Percentiles rank a stretch among this genome's conserved stretches.
Conservation (phyloP, 2,329 filamentous ascomycete species). For the Pyricularia sp. region DNA sequence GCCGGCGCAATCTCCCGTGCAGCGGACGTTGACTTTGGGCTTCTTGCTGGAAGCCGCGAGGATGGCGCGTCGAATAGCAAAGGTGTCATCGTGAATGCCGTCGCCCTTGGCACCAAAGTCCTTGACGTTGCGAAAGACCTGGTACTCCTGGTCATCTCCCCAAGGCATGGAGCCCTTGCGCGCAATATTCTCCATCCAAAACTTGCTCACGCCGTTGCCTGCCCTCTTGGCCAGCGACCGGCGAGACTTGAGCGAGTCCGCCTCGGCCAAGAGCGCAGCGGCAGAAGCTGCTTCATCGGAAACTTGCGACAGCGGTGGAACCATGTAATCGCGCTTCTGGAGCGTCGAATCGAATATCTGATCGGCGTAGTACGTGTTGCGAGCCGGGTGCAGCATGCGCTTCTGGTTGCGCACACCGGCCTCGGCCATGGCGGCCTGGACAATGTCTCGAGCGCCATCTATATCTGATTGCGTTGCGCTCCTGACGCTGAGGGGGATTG, state of each 20-base stretch:
- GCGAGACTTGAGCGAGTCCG: neutral
- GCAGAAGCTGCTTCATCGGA: neutral
- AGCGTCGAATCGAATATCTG: neutral
- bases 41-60: neutral
- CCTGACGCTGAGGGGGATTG: neutral
- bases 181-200: constrained; percentile 5
- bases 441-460: neutral
- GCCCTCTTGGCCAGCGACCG: neutral
- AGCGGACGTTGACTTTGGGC: neutral
- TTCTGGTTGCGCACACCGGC: constrained; percentile 1
- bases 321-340: neutral
- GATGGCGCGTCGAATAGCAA: constrained; percentile 4
- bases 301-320: neutral
- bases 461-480: neutral
- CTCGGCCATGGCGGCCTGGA: constrained; percentile 4
- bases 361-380: constrained; percentile 5
- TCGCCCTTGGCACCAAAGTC: constrained; percentile 9
- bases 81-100: constrained; percentile 9
- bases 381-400: constrained; percentile 1
- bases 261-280: constrained; percentile 3
- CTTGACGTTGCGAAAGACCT: constrained; percentile 5
- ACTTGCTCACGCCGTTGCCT: neutral
- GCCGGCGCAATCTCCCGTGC: constrained; percentile 3
- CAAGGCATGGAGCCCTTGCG: constrained; percentile 10
- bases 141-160: constrained; percentile 11